Evolutionary conservation across 306 rosid genomes (phyloP), one percentile per base, ranked within the genome.

Genomic region (Oxytropis ochrocephala): DNA sequence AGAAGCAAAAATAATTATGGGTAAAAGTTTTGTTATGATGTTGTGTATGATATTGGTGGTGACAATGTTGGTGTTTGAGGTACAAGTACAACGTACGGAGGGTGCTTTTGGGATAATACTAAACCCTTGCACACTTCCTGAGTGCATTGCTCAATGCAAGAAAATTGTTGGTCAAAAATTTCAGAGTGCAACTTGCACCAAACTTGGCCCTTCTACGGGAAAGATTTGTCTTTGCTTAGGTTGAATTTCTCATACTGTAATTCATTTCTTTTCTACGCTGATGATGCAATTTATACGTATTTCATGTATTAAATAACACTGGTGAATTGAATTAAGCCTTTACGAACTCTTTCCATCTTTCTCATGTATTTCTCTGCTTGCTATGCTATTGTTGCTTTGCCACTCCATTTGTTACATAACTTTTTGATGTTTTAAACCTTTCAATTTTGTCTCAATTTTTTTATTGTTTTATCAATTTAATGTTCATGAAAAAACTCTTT

Each of bases 181-280:
- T 41, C 7, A 17, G 10, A 65, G 82, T 58, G 78, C 82, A 9
- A 27, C 78, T 2, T 72, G 82, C 32, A 1, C 29, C 29, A 24
- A 24, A 24, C 3, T 24, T 24, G 29, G 29, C 3, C 3, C 29
- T 1, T 51, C 44, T 13, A 12, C n/a, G 35, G 82, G 64, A 78
- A 78, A 66, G 36, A 65, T 78, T 44, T 78, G 82, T 64, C 30
- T 72, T 33, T 78, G 82, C 74, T 30, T 72, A 51, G 81, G 78
- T 64, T 70, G 59, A 76, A 33, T 33, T 33, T 6, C 0, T 5
- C 6, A 5, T 5, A 30, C 5, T 30, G n/a, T n/a, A 24, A 33
- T 1, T 32, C 3, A 32, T 32, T 32, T 5, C 4, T 32, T 32
- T 32, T 32, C 36, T 32, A 0, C 6, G 36, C 6, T 32, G 36